phyloP scores from a whole-genome alignment of 352 stramenopile species.

The Phytophthora kernoviae region DNA sequence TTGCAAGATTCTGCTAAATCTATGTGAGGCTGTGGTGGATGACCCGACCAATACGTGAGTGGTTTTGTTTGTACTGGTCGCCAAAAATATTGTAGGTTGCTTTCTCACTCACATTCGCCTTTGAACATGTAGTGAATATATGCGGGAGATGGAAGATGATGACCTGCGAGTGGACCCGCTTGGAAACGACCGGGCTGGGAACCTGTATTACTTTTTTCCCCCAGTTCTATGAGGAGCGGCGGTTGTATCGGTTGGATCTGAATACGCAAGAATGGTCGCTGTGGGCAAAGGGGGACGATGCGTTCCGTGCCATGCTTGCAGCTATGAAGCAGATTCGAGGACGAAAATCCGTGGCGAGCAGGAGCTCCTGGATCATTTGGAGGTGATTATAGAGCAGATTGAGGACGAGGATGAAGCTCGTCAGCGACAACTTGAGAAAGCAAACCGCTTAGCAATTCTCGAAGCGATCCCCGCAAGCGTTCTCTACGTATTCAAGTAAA shows the following conservation, averaged over 20 bases:
- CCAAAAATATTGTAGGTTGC: neutral
- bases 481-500: constrained; percentile 87
- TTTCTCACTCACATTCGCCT: neutral
- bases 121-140: constrained; percentile 60
- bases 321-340: constrained; percentile 65
- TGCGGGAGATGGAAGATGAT: constrained; percentile 88
- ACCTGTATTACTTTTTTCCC: constrained; percentile 86
- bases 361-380: constrained; percentile 76
- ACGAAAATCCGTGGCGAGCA: constrained; percentile 71
- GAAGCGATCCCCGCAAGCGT: constrained; percentile 85
- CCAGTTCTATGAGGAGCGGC: constrained; percentile 86
- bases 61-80: neutral
- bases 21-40: constrained; percentile 84
- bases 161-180: constrained; percentile 80
- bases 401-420: constrained; percentile 58
- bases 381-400: constrained; percentile 84
- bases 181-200: constrained; percentile 73
- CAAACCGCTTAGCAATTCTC: constrained; percentile 75
- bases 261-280: constrained; percentile 64
- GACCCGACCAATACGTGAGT: constrained; percentile 77
- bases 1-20: constrained; percentile 83
- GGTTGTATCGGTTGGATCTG: constrained; percentile 66
- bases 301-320: constrained; percentile 60
- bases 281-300: constrained; percentile 78
- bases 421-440: constrained; percentile 70